These are phyloP conservation scores for Brettanomyces sp. DNA, from an alignment of 805 yeast genomes.

Conservation along the genomic window DNA sequence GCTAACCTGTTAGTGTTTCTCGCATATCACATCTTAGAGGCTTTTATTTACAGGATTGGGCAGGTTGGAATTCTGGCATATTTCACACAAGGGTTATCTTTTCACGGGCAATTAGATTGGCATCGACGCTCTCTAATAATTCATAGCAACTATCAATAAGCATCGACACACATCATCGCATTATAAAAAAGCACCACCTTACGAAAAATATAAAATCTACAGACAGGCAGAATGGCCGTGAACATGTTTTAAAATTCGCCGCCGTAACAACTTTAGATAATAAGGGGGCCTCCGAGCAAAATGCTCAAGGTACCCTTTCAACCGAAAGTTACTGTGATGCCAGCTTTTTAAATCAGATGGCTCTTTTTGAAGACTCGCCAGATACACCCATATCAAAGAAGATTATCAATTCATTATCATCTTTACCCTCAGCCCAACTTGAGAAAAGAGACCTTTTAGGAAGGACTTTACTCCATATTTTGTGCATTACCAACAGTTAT, in stretches of 20 bases:
- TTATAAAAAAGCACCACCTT: not conserved
- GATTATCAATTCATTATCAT: conserved; percentile 12
- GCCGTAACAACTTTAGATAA: conserved; percentile 1
- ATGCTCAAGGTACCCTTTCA: too few relatives aligned
- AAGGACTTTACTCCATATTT: conserved; percentile 45
- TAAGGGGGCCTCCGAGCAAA: not conserved
- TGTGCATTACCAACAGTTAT: conserved; percentile 40
- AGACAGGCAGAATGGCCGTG: not conserved
- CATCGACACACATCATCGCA: too few relatives aligned
- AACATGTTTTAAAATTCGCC: conserved; percentile 12
- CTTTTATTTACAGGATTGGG: too few relatives aligned
- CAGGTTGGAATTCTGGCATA: too few relatives aligned
- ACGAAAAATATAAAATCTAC: not conserved
- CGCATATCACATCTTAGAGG: too few relatives aligned
- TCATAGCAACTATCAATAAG: too few relatives aligned
- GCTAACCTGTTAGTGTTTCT: too few relatives aligned
- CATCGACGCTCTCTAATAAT: too few relatives aligned
- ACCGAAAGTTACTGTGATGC: too few relatives aligned
- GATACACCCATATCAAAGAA: conserved; percentile 5
- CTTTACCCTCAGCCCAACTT: conserved; percentile 29
- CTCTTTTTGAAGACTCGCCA: not conserved
- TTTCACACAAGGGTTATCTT: too few relatives aligned
- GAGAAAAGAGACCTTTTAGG: conserved; percentile 61
- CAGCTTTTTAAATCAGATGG: not conserved
- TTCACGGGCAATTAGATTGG: too few relatives aligned